Evolutionary conservation across 2,329 filamentous ascomycete species (phyloP).

Genomic region (Alternaria arbusti): DNA sequence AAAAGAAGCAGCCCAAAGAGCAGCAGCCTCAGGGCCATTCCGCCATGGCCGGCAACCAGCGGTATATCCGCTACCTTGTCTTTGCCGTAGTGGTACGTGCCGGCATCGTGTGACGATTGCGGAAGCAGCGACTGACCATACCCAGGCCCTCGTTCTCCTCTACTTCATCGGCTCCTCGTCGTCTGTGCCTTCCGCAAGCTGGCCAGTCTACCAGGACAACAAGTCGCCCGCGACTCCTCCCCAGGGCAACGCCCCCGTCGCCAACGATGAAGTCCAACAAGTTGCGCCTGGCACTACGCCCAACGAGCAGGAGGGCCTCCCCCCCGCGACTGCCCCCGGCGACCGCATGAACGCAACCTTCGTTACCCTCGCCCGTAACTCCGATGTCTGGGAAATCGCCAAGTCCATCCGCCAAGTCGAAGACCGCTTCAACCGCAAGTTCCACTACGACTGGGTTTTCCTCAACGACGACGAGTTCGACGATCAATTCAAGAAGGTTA

Average conservation of each 20-base stretch:
- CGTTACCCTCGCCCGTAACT: conserved; percentile 91
- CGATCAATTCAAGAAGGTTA: conserved; percentile 91
- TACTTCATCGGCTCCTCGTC: conserved; percentile 79
- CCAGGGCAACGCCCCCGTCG: conserved; percentile 19
- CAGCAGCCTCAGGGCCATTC: conserved; percentile 42
- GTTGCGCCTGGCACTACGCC: conserved; percentile 39
- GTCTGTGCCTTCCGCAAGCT: conserved; percentile 47
- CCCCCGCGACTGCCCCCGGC: conserved; percentile 62
- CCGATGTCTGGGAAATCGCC: conserved; percentile 94
- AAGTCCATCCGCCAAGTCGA: conserved; percentile 95
- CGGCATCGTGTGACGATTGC: background rate
- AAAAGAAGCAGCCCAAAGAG: conserved; percentile 29
- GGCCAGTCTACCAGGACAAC: conserved; percentile 39
- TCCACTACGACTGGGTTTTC: conserved; percentile 99
- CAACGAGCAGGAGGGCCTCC: conserved; percentile 40
- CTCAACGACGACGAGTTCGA: conserved; percentile 96
- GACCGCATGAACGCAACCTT: conserved; percentile 96
- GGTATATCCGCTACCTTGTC: conserved; percentile 75
- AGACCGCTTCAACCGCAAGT: conserved; percentile 96
- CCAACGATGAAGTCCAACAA: conserved; percentile 10
- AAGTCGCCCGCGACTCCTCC: conserved; percentile 20
- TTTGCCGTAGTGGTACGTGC: conserved; percentile 77
- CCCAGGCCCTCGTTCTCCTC: conserved; percentile 70
- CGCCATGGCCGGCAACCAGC: conserved; percentile 75
- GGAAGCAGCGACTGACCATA: conserved; percentile 14